phyloP scores from a whole-genome alignment of 2,329 filamentous ascomycete species.

The Penicillium sp. region DNA sequence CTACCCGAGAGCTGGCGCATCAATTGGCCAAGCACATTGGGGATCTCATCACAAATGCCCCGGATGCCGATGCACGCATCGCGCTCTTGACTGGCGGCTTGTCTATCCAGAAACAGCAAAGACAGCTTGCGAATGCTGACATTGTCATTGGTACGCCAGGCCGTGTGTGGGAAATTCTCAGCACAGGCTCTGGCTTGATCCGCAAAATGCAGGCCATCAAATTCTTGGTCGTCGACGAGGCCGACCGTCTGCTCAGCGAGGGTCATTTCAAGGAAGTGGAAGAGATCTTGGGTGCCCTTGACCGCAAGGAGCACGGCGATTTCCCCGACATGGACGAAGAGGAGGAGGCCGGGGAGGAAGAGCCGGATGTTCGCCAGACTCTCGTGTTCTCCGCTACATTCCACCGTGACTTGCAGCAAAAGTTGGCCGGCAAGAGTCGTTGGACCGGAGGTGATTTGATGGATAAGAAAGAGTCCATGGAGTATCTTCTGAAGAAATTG shows the following conservation, averaged over 20 bases:
- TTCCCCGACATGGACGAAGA: constrained; percentile 31
- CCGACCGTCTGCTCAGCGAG: constrained; percentile 85
- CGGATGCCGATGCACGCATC: constrained; percentile 63
- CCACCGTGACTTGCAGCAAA: constrained; percentile 86
- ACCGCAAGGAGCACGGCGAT: constrained; percentile 58
- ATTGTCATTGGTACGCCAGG: constrained; percentile 94
- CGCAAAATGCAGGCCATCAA: constrained; percentile 69
- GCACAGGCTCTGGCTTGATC: constrained; percentile 69
- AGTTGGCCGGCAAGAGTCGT: constrained; percentile 76
- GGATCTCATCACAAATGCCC: constrained; percentile 67
- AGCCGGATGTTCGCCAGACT: constrained; percentile 66
- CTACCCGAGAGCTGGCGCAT: constrained; percentile 90
- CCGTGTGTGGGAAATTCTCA: constrained; percentile 90
- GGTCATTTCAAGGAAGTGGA: constrained; percentile 95
- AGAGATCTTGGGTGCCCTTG: constrained; percentile 79
- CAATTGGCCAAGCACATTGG: constrained; percentile 84
- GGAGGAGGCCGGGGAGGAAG: constrained; percentile 47
- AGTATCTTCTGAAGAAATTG: constrained; percentile 86
- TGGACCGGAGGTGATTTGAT: constrained; percentile 61
- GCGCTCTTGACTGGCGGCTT: constrained; percentile 89
- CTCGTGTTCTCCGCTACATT: constrained; percentile 97
- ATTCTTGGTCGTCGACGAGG: constrained; percentile 91
- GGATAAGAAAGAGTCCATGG: constrained; percentile 79
- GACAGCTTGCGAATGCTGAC: constrained; percentile 79
- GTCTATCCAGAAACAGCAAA: constrained; percentile 91